Evolutionary conservation across 2,329 filamentous ascomycete genomes (phyloP).

Genomic region (Byssochlamys sp.): DNA sequence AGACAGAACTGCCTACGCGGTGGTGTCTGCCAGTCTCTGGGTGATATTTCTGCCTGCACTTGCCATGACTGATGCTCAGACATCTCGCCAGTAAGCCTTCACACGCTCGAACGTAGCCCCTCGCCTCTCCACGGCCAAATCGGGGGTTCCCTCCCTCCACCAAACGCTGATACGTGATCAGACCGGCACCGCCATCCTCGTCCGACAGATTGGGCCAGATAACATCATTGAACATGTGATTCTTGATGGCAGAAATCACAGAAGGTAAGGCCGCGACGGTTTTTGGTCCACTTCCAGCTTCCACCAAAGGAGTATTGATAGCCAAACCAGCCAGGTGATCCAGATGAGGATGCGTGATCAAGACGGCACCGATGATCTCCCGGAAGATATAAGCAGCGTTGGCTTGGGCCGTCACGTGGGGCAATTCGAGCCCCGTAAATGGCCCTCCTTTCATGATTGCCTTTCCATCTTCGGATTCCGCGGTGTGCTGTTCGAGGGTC

Average conservation of each 20-base stretch:
- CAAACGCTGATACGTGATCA: conserved; percentile 81
- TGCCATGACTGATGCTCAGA: conserved; percentile 79
- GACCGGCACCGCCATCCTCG: conserved; percentile 84
- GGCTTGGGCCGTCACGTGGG: conserved; percentile 55
- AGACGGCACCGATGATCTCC: conserved; percentile 71
- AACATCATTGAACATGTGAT: conserved; percentile 91
- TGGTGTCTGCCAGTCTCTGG: conserved; percentile 44
- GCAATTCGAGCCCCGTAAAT: conserved; percentile 68
- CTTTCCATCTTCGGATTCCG: conserved; percentile 16
- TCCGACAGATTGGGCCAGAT: conserved; percentile 97
- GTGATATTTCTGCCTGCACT: conserved; percentile 64
- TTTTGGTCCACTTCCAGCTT: conserved; percentile 68
- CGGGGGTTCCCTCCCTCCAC: conserved; percentile 80
- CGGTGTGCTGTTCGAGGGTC: conserved; percentile 51
- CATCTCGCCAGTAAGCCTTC: conserved; percentile 83
- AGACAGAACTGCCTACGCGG: conserved; percentile 42
- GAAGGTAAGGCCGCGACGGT: conserved; percentile 73
- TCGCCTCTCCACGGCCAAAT: conserved; percentile 66
- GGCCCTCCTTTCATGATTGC: conserved; percentile 49
- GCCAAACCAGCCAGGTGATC: conserved; percentile 88
- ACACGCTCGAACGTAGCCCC: conserved; percentile 78
- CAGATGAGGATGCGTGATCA: conserved; percentile 94
- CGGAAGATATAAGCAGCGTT: conserved; percentile 75
- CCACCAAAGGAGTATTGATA: conserved; percentile 81
- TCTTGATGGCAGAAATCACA: conserved; percentile 86